Conservation (phyloP, 2,329 filamentous ascomycete species). For the Pseudogymnoascus sp. region DNA sequence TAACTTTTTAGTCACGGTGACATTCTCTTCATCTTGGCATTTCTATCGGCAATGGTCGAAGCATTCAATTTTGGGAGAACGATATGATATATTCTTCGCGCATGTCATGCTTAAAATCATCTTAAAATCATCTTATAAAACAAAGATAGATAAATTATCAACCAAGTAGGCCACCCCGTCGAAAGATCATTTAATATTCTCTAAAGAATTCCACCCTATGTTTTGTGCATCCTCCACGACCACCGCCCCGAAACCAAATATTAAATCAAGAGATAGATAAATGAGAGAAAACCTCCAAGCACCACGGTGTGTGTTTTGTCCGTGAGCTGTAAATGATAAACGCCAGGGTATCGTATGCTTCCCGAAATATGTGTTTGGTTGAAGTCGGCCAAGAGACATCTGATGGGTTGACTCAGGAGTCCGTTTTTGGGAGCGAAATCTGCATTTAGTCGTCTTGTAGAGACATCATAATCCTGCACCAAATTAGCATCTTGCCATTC, state of each 20-base stretch:
- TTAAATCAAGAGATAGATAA: constrained; percentile 9
- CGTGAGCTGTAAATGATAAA: neutral
- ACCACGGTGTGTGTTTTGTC: neutral
- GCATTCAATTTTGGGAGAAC: neutral
- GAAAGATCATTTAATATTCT: neutral
- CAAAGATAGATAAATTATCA: neutral
- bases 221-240: neutral
- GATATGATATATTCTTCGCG: too few species aligned
- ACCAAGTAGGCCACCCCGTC: neutral
- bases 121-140: neutral
- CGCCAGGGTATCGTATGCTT: constrained; percentile 5
- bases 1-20: too few species aligned
- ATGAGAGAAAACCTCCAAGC: neutral
- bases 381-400: neutral
- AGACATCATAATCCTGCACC: neutral
- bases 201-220: neutral
- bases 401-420: neutral
- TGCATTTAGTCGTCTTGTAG: neutral
- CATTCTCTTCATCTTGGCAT: too few species aligned
- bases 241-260: neutral
- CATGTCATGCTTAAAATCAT: neutral
- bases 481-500: neutral
- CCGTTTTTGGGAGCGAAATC: neutral
- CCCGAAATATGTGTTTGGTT: neutral
- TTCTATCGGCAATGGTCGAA: too few species aligned